These are phyloP conservation scores for Gastrodia elata DNA, from an alignment of 106 monocot genomes.

Conservation along the genomic window DNA sequence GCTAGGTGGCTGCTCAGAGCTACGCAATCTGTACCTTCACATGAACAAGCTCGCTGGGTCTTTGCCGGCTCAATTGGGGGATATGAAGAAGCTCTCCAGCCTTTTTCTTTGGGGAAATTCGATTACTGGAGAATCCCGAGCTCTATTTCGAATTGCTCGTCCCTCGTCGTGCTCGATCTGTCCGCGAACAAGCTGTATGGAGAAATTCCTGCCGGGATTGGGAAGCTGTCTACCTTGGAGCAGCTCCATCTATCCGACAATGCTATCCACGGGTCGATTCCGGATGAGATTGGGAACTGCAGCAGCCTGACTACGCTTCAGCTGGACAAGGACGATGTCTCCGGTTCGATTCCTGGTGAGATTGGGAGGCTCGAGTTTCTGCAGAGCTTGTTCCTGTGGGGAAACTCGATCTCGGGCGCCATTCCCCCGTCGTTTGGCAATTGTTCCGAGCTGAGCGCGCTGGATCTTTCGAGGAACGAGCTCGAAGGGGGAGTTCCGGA, in stretches of 20 bases:
- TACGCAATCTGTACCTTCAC: slow-evolving; percentile 75
- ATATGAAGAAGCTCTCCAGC: slow-evolving; percentile 77
- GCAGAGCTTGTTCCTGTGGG: slow-evolving; percentile 77
- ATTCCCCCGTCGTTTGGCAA: slow-evolving; percentile 58
- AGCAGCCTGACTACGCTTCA: slow-evolving; percentile 75
- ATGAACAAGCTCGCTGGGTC: slow-evolving; percentile 66
- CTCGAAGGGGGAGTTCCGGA: slow-evolving; percentile 60
- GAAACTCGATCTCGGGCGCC: slow-evolving; percentile 56
- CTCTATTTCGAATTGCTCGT: slow-evolving; percentile 65
- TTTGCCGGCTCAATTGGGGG: slow-evolving; percentile 64
- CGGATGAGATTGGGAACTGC: slow-evolving; percentile 52
- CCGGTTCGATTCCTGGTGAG: slow-evolving; percentile 51
- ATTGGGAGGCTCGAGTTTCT: slow-evolving; percentile 46
- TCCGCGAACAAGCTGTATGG: slow-evolving; percentile 68
- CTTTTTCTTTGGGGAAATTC: slow-evolving; percentile 83
- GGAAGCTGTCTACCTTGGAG: slow-evolving; percentile 45
- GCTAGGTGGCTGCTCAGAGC: slow-evolving; percentile 53
- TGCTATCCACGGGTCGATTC: slow-evolving; percentile 43
- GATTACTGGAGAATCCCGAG: slow-evolving; percentile 57
- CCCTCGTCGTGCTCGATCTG: slow-evolving; percentile 71
- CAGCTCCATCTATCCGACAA: slow-evolving; percentile 92
- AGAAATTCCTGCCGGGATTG: slow-evolving; percentile 55
- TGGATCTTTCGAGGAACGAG: slow-evolving; percentile 71
- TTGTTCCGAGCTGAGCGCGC: slow-evolving; percentile 62
- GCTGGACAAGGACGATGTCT: slow-evolving; percentile 61